phyloP scores from a whole-genome alignment of 2,329 filamentous ascomycete genomes.

The Cladosporium sp. region DNA sequence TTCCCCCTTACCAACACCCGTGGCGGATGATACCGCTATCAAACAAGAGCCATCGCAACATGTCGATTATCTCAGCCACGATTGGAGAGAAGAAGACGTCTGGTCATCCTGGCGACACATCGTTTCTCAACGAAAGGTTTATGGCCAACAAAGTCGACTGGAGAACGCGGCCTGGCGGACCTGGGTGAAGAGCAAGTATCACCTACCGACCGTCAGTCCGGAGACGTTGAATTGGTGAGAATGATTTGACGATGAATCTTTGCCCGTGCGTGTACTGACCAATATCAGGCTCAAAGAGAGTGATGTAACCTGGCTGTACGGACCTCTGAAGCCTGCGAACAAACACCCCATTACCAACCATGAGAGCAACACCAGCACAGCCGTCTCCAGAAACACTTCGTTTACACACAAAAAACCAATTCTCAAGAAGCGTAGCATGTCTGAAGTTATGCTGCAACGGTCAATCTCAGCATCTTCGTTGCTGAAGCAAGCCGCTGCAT shows the following conservation, averaged over 20 bases:
- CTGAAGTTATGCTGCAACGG: slow-evolving; percentile 87
- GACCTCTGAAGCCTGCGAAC: slow-evolving; percentile 74
- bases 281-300: slow-evolving; percentile 81
- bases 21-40: slow-evolving; percentile 76
- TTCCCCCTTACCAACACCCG: slow-evolving; percentile 54
- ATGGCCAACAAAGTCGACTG: slow-evolving; percentile 74
- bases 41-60: slow-evolving; percentile 74
- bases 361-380: slow-evolving; percentile 49
- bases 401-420: slow-evolving; percentile 85
- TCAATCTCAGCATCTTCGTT: slow-evolving; percentile 86
- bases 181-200: slow-evolving; percentile 90
- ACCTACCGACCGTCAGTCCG: slow-evolving; percentile 80
- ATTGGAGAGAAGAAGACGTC: slow-evolving; percentile 93
- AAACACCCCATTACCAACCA: slow-evolving; percentile 49
- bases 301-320: slow-evolving; percentile 97
- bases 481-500: slow-evolving; percentile 82
- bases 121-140: slow-evolving; percentile 71
- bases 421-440: slow-evolving; percentile 93
- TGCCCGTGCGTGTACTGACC: slow-evolving; percentile 28
- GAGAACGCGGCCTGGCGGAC: slow-evolving; percentile 98
- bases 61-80: slow-evolving; percentile 92
- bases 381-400: slow-evolving; percentile 59
- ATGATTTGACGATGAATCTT: neutral
- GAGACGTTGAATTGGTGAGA: slow-evolving; percentile 90
- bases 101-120: slow-evolving; percentile 98